Evolutionary conservation across 768 basidiomycete species (phyloP), one percentile per base, ranked within the genome.

Genomic region (Boletus eberwhitei): DNA sequence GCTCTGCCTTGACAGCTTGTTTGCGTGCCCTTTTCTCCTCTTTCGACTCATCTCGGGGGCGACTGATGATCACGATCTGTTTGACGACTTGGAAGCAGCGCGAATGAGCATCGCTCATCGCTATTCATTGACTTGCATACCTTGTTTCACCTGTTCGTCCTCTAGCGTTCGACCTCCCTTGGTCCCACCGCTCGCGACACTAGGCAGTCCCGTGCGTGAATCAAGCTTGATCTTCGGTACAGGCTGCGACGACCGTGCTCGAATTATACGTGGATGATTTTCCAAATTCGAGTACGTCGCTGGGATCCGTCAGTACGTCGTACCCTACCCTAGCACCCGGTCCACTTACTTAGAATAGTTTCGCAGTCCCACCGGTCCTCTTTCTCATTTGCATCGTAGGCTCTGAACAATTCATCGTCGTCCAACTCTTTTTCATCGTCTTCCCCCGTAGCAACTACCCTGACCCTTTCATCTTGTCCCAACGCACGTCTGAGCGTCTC

Each of bases 251-350:
- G 83, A 78, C 34, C 86, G 77, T 19, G 86, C 83, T 24, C 84
- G 81, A 54, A 99, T 94, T 32, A 97, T 74, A 9, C 87, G 83
- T 0, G 97, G 97, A 68, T 98, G 97, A 64, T 99, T 99, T 69
- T 97, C 97, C 8, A 98, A 78, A 66, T 97, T 99, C n/a, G 93
- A 88, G 67, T 94, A 95, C 11, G 95, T 98, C 9, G 89, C 96
- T 97, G 65, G 19, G 31, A 47, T 41, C 39, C n/a, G 42, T 59
- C 60, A 57, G 55, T 54, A 43, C 59, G 48, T 17, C 44, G 13
- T 26, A 40, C 32, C 26, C 2, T 32, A 41, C 19, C 16, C 26
- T 16, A 19, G 16, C 35, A 19, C 11, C 29, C 2, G 19, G 22
- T 3, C 43, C 13, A 79, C 90, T 69, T 70, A 96, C 96, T 86